Conservation (phyloP, 371 early-diverging fungal genomes). For the Mucor mucedo region DNA sequence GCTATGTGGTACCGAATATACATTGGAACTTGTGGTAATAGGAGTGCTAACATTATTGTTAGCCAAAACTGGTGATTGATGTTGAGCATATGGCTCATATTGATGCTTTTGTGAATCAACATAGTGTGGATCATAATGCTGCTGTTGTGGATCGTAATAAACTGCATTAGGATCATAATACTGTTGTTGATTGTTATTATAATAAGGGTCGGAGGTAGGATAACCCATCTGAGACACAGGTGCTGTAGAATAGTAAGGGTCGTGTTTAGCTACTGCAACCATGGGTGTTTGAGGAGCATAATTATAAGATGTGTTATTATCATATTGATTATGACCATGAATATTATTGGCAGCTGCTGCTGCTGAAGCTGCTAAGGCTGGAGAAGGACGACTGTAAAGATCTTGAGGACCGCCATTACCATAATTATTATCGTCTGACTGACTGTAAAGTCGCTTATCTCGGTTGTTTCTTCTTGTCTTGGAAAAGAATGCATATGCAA, state of each 20-base stretch:
- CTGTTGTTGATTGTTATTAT: constrained; percentile 12
- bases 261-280: constrained; percentile 19
- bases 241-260: constrained; percentile 18
- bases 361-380: constrained; percentile 40
- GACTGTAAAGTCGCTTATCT: constrained; percentile 32
- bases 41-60: background rate
- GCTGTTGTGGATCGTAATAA: constrained; percentile 12
- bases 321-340: background rate
- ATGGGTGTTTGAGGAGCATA: constrained; percentile 21
- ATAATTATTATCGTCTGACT: constrained; percentile 18
- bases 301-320: constrained; percentile 8
- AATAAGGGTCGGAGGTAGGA: constrained; percentile 2
- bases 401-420: constrained; percentile 10
- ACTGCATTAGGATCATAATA: constrained; percentile 22
- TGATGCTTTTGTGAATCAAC: constrained; percentile 9
- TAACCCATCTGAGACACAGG: constrained; percentile 21
- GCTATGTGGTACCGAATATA: constrained; percentile 23
- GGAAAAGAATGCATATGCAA: constrained; percentile 47
- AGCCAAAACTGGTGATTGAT: constrained; percentile 3
- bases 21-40: constrained; percentile 7
- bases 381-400: constrained; percentile 34
- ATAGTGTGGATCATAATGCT: constrained; percentile 16
- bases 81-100: constrained; percentile 20
- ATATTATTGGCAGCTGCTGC: constrained; percentile 22
- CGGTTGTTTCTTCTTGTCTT: constrained; percentile 39